Evolutionary conservation across 2,329 filamentous ascomycete genomes (phyloP).

Genomic region (Microdochium bolleyi): DNA sequence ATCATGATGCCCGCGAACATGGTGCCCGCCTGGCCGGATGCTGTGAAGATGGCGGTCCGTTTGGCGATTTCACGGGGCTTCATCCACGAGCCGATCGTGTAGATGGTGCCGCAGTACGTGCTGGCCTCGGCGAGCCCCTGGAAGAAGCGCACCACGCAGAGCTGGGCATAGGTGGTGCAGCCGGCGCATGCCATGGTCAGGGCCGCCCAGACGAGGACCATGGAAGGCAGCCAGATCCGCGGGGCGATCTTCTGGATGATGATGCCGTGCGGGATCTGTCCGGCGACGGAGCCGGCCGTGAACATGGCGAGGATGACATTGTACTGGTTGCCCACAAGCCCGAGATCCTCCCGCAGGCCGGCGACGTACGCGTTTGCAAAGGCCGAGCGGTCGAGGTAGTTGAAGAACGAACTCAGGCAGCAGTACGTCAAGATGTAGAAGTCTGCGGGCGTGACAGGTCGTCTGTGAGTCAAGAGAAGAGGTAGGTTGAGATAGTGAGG

Average conservation of each 20-base stretch:
- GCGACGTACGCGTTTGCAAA: conserved; percentile 34
- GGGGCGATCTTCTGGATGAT: conserved; percentile 39
- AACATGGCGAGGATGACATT: conserved; percentile 32
- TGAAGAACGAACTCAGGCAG: conserved; percentile 26
- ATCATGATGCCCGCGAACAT: conserved; percentile 50
- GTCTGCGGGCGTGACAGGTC: conserved; percentile 5
- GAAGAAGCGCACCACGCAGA: conserved; percentile 32
- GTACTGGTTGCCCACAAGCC: conserved; percentile 27
- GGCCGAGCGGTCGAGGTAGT: conserved; percentile 32
- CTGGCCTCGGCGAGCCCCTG: conserved; percentile 36
- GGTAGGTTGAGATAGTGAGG: background rate
- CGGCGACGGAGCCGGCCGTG: conserved; percentile 22
- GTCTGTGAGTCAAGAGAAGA: background rate
- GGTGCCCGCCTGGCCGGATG: conserved; percentile 40
- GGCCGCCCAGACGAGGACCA: conserved; percentile 37
- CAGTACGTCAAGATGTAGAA: conserved; percentile 26
- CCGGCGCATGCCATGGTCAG: conserved; percentile 26
- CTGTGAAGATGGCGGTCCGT: conserved; percentile 43
- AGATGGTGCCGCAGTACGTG: conserved; percentile 39
- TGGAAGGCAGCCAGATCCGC: conserved; percentile 35
- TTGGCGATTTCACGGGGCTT: conserved; percentile 44
- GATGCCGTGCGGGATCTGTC: conserved; percentile 33
- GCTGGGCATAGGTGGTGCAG: conserved; percentile 17
- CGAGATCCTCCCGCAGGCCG: conserved; percentile 27
- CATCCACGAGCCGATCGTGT: conserved; percentile 46